Evolutionary conservation across 2,329 filamentous ascomycete genomes (phyloP).

Genomic region (Trichophyton benhamiae): DNA sequence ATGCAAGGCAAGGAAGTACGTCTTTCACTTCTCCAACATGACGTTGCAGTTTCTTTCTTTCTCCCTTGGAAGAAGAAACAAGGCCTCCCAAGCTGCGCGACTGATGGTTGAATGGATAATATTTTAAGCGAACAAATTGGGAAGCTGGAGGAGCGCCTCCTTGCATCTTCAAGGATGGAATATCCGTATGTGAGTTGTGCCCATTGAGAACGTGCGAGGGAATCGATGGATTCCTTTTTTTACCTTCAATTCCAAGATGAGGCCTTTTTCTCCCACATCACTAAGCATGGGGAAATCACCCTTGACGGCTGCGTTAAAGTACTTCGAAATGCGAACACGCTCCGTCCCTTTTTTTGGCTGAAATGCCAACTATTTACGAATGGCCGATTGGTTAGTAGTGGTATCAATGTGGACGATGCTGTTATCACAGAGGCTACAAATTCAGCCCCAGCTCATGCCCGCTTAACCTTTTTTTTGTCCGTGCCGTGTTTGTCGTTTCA

Average conservation of each 20-base stretch:
- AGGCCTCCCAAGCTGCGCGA: neutral
- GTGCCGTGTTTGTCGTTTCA: constrained; percentile 2
- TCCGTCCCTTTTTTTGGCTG: neutral
- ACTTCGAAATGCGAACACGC: no score
- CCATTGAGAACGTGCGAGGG: neutral
- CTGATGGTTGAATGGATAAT: neutral
- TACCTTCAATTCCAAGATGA: neutral
- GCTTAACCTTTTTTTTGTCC: neutral
- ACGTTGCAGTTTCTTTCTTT: neutral
- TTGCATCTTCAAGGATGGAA: neutral
- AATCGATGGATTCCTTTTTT: neutral
- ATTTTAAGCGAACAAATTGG: neutral
- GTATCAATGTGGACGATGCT: no score
- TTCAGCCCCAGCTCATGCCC: neutral
- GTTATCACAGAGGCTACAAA: neutral
- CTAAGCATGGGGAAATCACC: neutral
- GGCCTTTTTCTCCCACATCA: neutral
- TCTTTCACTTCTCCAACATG: neutral
- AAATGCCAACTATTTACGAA: neutral
- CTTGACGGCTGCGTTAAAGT: neutral
- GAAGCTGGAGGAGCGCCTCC: neutral
- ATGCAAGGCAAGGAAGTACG: neutral
- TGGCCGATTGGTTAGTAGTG: neutral
- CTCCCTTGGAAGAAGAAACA: neutral
- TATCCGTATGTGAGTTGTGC: neutral